A percentile compares a stretch with the other conserved stretches of the same genome.
phyloP scores from a whole-genome alignment of 2,329 filamentous ascomycete genomes.

The Samsoniella hepiali region DNA sequence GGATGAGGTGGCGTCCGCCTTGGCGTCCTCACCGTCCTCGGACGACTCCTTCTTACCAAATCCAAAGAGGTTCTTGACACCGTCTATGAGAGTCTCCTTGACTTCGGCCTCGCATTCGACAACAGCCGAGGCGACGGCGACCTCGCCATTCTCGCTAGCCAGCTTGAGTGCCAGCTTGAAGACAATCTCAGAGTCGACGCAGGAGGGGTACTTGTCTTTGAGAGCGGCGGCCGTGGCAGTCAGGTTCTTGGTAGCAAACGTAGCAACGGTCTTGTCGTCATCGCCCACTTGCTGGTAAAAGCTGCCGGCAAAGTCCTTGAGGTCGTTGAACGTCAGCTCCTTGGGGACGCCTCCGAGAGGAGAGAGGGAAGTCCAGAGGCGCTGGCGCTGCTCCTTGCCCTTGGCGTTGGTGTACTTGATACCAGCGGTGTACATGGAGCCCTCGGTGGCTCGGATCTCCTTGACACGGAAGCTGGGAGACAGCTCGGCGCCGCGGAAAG shows the following conservation, averaged over 20 bases:
- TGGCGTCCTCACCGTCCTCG: constrained; percentile 46
- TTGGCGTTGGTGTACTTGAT: constrained; percentile 71
- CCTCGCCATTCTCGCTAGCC: constrained; percentile 69
- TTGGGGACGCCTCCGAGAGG: constrained; percentile 73
- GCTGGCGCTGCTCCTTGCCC: constrained; percentile 71
- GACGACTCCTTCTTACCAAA: constrained; percentile 90
- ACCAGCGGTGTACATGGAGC: constrained; percentile 67
- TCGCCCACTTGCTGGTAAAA: constrained; percentile 71
- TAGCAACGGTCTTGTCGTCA: constrained; percentile 59
- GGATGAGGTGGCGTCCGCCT: constrained; percentile 31
- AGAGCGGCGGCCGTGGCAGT: constrained; percentile 78
- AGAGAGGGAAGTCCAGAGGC: constrained; percentile 77
- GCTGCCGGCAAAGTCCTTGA: constrained; percentile 73
- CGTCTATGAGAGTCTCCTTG: constrained; percentile 82
- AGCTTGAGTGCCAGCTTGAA: constrained; percentile 78
- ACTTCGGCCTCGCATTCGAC: constrained; percentile 83
- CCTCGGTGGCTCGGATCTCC: constrained; percentile 84
- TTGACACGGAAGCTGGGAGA: constrained; percentile 97
- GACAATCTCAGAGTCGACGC: constrained; percentile 70
- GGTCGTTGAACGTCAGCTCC: constrained; percentile 78
- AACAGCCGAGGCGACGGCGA: constrained; percentile 70
- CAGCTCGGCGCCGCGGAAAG: constrained; percentile 86
- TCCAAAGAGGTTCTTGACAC: constrained; percentile 93
- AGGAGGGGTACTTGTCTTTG: constrained; percentile 70
- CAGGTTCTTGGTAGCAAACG: constrained; percentile 76